phyloP scores from a whole-genome alignment of 2,329 filamentous ascomycete genomes.

The Cercospora sp. region DNA sequence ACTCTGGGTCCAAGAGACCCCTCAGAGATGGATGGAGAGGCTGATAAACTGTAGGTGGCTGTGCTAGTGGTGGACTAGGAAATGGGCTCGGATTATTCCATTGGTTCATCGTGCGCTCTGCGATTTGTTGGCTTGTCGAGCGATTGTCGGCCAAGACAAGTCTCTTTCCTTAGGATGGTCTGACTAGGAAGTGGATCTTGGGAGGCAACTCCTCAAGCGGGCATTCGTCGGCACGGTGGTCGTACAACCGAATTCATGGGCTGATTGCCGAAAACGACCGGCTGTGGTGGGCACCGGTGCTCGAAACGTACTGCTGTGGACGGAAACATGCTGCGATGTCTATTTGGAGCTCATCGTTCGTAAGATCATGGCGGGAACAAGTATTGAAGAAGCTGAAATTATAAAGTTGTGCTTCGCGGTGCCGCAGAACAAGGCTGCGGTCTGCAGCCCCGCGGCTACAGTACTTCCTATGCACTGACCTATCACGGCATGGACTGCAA shows the following conservation, averaged over 20 bases:
- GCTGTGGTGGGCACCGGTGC: background rate
- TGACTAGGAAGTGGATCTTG: background rate
- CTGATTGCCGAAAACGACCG: background rate
- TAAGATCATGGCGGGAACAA: background rate
- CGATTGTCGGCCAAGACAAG: background rate
- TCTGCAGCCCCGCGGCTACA: background rate
- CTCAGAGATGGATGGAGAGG: conserved; percentile 23
- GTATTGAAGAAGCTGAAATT: background rate
- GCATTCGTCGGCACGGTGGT: background rate
- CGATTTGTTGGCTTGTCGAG: background rate
- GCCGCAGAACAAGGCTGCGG: background rate
- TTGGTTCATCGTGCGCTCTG: conserved; percentile 16
- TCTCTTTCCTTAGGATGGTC: background rate
- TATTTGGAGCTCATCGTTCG: background rate
- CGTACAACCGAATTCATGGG: background rate
- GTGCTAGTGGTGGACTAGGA: conserved; percentile 8
- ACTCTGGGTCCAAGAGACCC: conserved; percentile 24
- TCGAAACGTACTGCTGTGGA: background rate
- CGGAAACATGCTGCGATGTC: background rate
- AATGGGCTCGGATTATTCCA: conserved; percentile 7
- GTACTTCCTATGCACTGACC: background rate
- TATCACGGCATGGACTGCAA: background rate
- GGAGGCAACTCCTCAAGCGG: background rate
- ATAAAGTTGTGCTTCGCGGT: background rate
- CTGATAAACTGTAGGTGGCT: conserved; percentile 14